These are phyloP conservation scores for Globisporangium splendens DNA, from an alignment of 352 stramenopile species.

Conservation along the genomic window DNA sequence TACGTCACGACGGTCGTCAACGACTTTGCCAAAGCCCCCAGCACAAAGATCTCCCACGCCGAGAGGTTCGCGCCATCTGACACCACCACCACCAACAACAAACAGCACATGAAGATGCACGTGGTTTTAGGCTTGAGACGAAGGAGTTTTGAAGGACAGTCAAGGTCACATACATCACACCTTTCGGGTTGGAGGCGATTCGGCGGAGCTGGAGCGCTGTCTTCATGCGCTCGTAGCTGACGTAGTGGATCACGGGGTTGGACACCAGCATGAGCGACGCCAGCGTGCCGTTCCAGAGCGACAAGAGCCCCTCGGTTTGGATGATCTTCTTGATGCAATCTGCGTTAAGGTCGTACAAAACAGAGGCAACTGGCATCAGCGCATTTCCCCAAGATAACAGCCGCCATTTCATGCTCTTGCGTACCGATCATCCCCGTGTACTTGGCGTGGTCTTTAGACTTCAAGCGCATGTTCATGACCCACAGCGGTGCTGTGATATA, in stretches of 20 bases:
- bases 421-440: constrained; percentile 38
- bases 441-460: constrained; percentile 75
- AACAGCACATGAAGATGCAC: neutral
- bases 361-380: too few relatives aligned
- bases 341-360: constrained; percentile 1
- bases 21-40: constrained; percentile 90
- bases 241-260: constrained; percentile 95
- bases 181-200: constrained; percentile 11
- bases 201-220: constrained; percentile 47
- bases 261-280: constrained; percentile 92
- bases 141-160: too few relatives aligned
- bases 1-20: constrained; percentile 93
- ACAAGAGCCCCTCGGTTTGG: constrained; percentile 68
- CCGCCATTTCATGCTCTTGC: neutral
- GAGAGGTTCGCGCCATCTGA: constrained; percentile 33
- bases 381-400: too few relatives aligned
- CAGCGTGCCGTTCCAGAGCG: constrained; percentile 91
- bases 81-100: neutral
- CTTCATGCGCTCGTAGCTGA: constrained; percentile 93
- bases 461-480: constrained; percentile 93
- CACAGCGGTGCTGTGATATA: constrained; percentile 87
- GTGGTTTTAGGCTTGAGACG: too few relatives aligned
- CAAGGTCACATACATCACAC: neutral
- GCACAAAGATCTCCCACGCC: constrained; percentile 87
- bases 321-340: constrained; percentile 59